Conservation (phyloP, 768 basidiomycete genomes). For the Amanita muscaria region DNA sequence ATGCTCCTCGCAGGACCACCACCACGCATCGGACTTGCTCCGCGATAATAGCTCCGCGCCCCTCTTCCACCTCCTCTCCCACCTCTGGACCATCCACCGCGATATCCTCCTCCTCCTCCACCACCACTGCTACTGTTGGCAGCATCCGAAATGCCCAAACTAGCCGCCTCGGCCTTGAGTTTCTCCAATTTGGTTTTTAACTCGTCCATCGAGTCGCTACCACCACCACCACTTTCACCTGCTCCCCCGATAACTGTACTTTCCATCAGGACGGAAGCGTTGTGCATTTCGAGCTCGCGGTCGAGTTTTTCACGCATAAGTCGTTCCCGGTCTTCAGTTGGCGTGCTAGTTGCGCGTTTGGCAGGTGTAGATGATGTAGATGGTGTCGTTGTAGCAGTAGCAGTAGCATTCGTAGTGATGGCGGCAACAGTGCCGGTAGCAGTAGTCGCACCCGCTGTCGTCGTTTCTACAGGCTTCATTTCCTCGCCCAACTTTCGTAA, state of each 20-base stretch:
- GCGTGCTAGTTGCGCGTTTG: constrained; percentile 12
- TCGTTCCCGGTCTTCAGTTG: constrained; percentile 36
- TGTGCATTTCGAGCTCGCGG: constrained; percentile 73
- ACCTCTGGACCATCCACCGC: constrained; percentile 60
- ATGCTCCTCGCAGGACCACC: constrained; percentile 57
- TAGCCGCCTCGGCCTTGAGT: constrained; percentile 77
- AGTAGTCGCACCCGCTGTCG: not conserved
- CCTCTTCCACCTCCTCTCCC: constrained; percentile 40
- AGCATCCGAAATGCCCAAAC: constrained; percentile 49
- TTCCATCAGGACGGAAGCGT: no score
- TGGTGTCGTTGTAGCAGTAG: no score
- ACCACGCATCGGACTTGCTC: constrained; percentile 43
- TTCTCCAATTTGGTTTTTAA: constrained; percentile 67
- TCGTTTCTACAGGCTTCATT: constrained; percentile 40
- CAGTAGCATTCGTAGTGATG: constrained; percentile 21
- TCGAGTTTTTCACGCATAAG: constrained; percentile 65
- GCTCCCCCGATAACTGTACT: constrained; percentile 19
- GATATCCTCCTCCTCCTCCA: constrained; percentile 35
- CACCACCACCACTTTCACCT: constrained; percentile 25
- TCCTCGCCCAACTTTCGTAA: constrained; percentile 73
- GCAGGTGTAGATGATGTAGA: constrained; percentile 15
- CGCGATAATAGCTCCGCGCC: constrained; percentile 49
- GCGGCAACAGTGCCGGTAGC: constrained; percentile 7
- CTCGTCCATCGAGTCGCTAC: constrained; percentile 54
- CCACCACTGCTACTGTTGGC: constrained; percentile 31